A percentile compares a stretch with the other conserved stretches of the same genome.
These are phyloP conservation scores for Barnettozyma wickerhamii DNA, from an alignment of 805 yeast genomes.

Conservation along the genomic window DNA sequence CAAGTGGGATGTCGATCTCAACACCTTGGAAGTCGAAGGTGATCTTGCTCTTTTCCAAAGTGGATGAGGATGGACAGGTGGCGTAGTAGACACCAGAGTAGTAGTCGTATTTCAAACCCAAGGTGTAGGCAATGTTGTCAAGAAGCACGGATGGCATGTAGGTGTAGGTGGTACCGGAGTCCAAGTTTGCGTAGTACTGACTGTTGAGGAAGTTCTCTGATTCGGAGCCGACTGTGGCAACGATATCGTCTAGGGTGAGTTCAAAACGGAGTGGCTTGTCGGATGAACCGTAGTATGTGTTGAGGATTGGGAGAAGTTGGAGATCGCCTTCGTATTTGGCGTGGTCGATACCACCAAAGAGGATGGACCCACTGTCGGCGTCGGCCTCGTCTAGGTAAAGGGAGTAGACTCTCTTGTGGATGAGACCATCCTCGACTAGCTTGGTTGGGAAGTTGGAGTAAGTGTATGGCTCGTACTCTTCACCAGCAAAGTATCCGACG, in stretches of 20 bases:
- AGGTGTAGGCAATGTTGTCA: constrained; percentile 28
- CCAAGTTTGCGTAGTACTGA: constrained; percentile 34
- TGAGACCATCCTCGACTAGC: constrained; percentile 54
- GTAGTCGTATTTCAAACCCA: constrained; percentile 41
- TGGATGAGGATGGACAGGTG: constrained; percentile 33
- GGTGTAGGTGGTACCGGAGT: constrained; percentile 39
- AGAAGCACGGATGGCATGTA: constrained; percentile 40
- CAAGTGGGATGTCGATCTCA: constrained; percentile 44
- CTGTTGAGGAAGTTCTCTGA: constrained; percentile 1
- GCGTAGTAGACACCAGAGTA: constrained; percentile 41
- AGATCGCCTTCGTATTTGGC: constrained; percentile 54
- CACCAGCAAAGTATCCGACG: constrained; percentile 24
- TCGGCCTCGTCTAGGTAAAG: constrained; percentile 47
- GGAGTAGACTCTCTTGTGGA: constrained; percentile 54
- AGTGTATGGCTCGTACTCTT: constrained; percentile 24
- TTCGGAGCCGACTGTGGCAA: neutral
- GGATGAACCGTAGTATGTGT: constrained; percentile 28
- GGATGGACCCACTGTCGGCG: constrained; percentile 45
- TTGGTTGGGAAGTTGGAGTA: constrained; percentile 67
- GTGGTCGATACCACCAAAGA: constrained; percentile 72
- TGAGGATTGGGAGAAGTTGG: constrained; percentile 41
- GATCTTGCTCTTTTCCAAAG: constrained; percentile 14
- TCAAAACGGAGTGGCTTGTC: constrained; percentile 41
- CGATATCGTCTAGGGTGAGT: constrained; percentile 34
- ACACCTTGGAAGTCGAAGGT: constrained; percentile 50